These are phyloP conservation scores for Paxillus rubicundulus DNA, from an alignment of 768 basidiomycete genomes.

Conservation along the genomic window DNA sequence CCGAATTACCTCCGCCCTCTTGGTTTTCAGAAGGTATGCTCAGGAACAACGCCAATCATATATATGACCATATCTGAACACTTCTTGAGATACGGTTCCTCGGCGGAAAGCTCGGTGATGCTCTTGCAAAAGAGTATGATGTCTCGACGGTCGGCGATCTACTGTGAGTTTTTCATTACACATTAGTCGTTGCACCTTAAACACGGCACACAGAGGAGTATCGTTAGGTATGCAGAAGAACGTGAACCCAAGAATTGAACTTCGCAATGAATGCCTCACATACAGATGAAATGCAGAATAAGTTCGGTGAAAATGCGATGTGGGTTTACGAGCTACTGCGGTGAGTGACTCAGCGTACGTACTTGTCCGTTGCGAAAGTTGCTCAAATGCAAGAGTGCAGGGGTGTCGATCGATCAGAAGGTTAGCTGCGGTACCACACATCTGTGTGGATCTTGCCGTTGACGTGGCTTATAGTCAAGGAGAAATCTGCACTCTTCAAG, in stretches of 20 bases:
- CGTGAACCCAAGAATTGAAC: not conserved
- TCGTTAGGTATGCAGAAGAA: slow-evolving; percentile 45
- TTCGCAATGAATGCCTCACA: not conserved
- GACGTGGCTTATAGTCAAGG: slow-evolving; percentile 60
- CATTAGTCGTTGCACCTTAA: slow-evolving; percentile 1
- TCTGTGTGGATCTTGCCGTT: not conserved
- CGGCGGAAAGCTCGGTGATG: slow-evolving; percentile 90
- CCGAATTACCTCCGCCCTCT: slow-evolving; percentile 81
- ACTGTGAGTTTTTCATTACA: slow-evolving; percentile 51
- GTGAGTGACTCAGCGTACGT: slow-evolving; percentile 38
- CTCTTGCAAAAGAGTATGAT: slow-evolving; percentile 84
- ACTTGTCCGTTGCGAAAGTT: not conserved
- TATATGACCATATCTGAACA: slow-evolving; percentile 1
- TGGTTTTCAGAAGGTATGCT: slow-evolving; percentile 77
- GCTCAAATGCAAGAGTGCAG: slow-evolving; percentile 33
- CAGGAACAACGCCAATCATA: not conserved
- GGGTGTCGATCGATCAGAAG: slow-evolving; percentile 88
- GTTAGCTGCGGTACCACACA: slow-evolving; percentile 36
- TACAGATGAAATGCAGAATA: slow-evolving; percentile 73
- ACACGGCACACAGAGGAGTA: slow-evolving; percentile 43
- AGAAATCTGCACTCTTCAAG: slow-evolving; percentile 75
- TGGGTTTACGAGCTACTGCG: slow-evolving; percentile 94
- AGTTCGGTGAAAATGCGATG: slow-evolving; percentile 77
- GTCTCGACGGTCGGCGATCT: slow-evolving; percentile 89
- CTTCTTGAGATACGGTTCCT: slow-evolving; percentile 78